Evolutionary conservation across 2,329 filamentous ascomycete species (phyloP), one percentile per base, ranked within the genome.

Genomic region (Coniochaeta sp.): DNA sequence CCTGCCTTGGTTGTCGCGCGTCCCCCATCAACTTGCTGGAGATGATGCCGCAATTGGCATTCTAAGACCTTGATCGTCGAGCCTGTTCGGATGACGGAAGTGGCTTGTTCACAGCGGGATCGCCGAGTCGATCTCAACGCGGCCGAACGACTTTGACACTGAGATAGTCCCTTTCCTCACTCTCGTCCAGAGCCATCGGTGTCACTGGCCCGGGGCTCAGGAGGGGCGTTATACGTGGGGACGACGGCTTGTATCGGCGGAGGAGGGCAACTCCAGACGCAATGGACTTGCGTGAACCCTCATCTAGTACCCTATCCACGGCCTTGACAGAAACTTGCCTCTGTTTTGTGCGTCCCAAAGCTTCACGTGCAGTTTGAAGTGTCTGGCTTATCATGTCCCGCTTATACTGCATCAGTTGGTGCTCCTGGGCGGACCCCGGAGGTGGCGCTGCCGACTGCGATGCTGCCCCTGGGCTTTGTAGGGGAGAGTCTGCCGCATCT

Each of bases 171-270:
- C 24, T 13, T 14, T 48, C 45, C n/a, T 9, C 18, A 0, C 68
- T 62, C 18, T 71, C 74, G 33, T 74, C 73, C 6, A 85, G 63
- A 16, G 81, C 77, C 72, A 84, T 81, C 1, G 81, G 81, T 1
- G 81, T 84, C 13, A 84, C 79, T 0, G 80, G 79, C 0, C 80
- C 80, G 0, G 80, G 79, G 53, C 79, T 82, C 3, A 79, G 78
- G 10, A 81, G 60, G 0, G 81, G 81, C 38, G 65, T 63, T 6
- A 84, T 66, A 26, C 73, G 65, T 1, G 78, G 78, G 2, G 76
- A 77, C 13, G 61, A 52, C 1, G 81, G 81, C 51, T 75, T 79
- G 46, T 71, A 70, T 3, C 68, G 28, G 2, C 38, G 18, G 12
- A 42, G 38, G 12, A 42, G n/a, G 7, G 33, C 33, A 38, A 38